Evolutionary conservation across 371 early-diverging fungal species (phyloP).

Genomic region (Mucor mucedo): DNA sequence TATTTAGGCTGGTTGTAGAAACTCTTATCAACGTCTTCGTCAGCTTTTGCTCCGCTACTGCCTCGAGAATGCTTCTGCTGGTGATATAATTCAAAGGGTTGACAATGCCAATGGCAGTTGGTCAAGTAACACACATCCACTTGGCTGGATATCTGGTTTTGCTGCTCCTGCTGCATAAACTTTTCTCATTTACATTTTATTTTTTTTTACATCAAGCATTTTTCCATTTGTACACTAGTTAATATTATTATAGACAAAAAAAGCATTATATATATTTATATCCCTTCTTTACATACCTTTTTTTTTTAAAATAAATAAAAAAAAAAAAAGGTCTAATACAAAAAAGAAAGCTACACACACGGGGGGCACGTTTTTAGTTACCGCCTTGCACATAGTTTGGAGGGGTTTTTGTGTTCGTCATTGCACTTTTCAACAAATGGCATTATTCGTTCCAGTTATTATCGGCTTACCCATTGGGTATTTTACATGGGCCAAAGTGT

Average conservation of each 20-base stretch:
- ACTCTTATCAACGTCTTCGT: conserved; percentile 49
- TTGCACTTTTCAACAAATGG: conserved; percentile 25
- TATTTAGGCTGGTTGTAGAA: conserved; percentile 49
- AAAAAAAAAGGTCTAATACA: neutral
- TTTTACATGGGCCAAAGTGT: conserved; percentile 43
- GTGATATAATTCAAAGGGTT: conserved; percentile 18
- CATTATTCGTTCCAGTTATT: conserved; percentile 43
- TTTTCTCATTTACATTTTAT: neutral
- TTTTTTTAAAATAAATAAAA: neutral
- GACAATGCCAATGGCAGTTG: conserved; percentile 10
- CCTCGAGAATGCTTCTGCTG: conserved; percentile 29
- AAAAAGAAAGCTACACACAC: too few relatives aligned
- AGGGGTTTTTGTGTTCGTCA: neutral
- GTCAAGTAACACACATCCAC: conserved; percentile 6
- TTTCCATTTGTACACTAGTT: neutral
- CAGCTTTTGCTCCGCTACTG: conserved; percentile 52
- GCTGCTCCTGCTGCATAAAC: conserved; percentile 35
- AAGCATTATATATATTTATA: neutral
- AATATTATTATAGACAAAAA: neutral
- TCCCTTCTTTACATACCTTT: neutral
- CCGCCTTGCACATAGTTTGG: too few relatives aligned
- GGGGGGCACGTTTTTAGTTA: too few relatives aligned
- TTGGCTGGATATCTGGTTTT: conserved; percentile 27
- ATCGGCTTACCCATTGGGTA: conserved; percentile 47
- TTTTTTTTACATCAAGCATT: neutral